These are phyloP conservation scores for Chaetomidium leptoderma DNA, from an alignment of 495 filamentous ascomycete genomes.

Conservation along the genomic window DNA sequence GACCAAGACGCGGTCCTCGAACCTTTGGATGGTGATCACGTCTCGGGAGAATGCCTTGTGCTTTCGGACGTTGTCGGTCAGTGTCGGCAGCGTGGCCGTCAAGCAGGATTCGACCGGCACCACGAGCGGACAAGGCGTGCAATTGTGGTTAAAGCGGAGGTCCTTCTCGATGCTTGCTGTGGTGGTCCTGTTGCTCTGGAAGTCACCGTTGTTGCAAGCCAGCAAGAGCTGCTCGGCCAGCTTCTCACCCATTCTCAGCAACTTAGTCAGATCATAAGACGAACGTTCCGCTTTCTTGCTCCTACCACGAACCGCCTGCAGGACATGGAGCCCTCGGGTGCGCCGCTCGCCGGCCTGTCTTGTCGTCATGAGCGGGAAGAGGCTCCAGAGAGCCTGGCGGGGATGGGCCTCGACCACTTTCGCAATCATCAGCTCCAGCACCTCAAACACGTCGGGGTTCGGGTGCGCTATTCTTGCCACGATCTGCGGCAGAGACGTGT, in stretches of 20 bases:
- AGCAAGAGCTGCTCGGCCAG: slow-evolving; percentile 78
- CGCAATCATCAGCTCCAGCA: slow-evolving; percentile 71
- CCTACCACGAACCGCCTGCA: slow-evolving; percentile 40
- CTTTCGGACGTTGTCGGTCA: slow-evolving; percentile 62
- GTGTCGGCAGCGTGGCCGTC: slow-evolving; percentile 73
- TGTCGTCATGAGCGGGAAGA: slow-evolving; percentile 70
- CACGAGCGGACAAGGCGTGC: slow-evolving; percentile 75
- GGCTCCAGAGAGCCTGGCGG: slow-evolving; percentile 87
- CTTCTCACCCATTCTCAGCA: slow-evolving; percentile 75
- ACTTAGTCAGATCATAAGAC: slow-evolving; percentile 52
- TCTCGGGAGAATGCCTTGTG: slow-evolving; percentile 77
- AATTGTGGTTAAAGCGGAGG: slow-evolving; percentile 78
- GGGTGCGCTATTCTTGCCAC: slow-evolving; percentile 88
- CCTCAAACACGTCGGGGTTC: slow-evolving; percentile 65
- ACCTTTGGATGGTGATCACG: slow-evolving; percentile 52
- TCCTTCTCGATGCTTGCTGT: slow-evolving; percentile 65
- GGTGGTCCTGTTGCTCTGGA: slow-evolving; percentile 58
- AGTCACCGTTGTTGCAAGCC: slow-evolving; percentile 73
- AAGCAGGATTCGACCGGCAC: slow-evolving; percentile 83
- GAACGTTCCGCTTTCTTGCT: slow-evolving; percentile 36
- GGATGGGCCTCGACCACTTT: slow-evolving; percentile 77
- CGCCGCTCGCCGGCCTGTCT: slow-evolving; percentile 48
- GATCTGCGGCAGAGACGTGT: slow-evolving; percentile 88
- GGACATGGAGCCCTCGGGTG: slow-evolving; percentile 48
- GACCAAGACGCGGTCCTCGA: slow-evolving; percentile 82